Evolutionary conservation across 495 filamentous ascomycete genomes (phyloP), one percentile per base, ranked within the genome.

Genomic region (Xylaria flabelliformis): DNA sequence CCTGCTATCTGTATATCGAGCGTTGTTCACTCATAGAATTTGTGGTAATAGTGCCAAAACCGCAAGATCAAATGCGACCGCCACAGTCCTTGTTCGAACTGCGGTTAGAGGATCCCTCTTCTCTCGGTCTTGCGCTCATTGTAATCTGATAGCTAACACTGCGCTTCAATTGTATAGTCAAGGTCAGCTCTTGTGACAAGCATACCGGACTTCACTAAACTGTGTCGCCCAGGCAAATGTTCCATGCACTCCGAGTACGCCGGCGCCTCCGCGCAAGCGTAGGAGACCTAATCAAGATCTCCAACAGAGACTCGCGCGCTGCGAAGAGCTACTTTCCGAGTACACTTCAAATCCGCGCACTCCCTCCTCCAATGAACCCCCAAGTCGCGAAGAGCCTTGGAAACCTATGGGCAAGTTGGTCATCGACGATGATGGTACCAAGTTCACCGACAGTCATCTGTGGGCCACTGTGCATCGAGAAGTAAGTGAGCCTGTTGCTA

Each of bases 11-110:
- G 63, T 42, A 32, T 55, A 48, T 42, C 32, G 61, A 46, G 34
- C 29, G 4, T n/a, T 13, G 32, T 50, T 5, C 64, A n/a, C 68
- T 64, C 32, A 64, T 55, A 29, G 19, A 15, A 19, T 51, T 51
- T 3, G 10, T 83, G 73, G 79, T 72, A 34, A 51, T 80, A 86
- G 64, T 93, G 91, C 71, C 90, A 91, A 73, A 86, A 86, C 70
- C 83, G 90, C 67, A 93, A 93, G 80, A 87, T 92, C 75, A 90
- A 88, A 75, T 93, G 91, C 78, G 89, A 92, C 76, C 88, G 90
- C 55, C 84, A 86, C 51, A 90, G 89, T 77, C 90, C 91, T 24
- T 93, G 91, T 74, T 84, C 87, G 58, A 90, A 91, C 56, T 93
- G 91, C 75, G 76, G 79, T 62, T 90, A 90, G 78, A 21, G 51